These are phyloP conservation scores for Strobilomyces confusus DNA, from an alignment of 768 basidiomycete genomes.

Conservation along the genomic window DNA sequence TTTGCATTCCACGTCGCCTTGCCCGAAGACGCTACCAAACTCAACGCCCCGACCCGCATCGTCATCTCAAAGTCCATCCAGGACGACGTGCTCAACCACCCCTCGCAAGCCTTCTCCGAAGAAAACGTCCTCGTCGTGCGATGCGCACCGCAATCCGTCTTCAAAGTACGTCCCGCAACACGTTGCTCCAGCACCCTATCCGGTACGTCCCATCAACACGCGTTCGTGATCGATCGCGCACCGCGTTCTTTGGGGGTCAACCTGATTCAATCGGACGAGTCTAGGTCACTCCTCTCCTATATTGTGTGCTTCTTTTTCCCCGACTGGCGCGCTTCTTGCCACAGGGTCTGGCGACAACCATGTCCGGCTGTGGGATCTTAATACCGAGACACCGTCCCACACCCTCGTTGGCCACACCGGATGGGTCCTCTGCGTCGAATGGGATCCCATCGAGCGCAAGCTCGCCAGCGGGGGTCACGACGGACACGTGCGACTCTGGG, in stretches of 20 bases:
- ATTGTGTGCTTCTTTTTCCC: slow-evolving; percentile 92
- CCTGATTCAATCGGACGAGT: slow-evolving; percentile 3
- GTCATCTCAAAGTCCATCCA: slow-evolving; percentile 84
- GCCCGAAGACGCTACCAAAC: slow-evolving; percentile 51
- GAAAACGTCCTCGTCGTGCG: slow-evolving; percentile 88
- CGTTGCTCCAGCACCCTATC: slow-evolving; percentile 90
- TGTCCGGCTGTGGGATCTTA: slow-evolving; percentile 90
- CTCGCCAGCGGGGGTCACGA: slow-evolving; percentile 94
- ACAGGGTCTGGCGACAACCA: slow-evolving; percentile 95
- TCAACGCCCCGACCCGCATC: slow-evolving; percentile 63
- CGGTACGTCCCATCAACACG: slow-evolving; percentile 42
- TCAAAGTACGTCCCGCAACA: slow-evolving; percentile 89
- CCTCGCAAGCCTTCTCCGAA: slow-evolving; percentile 66
- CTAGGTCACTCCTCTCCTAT: slow-evolving; percentile 90
- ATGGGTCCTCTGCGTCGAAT: slow-evolving; percentile 97
- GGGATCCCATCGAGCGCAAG: slow-evolving; percentile 90
- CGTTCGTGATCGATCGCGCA: not conserved
- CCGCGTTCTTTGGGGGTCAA: not conserved
- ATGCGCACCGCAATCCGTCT: slow-evolving; percentile 95
- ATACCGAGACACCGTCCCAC: slow-evolving; percentile 88
- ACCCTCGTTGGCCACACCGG: slow-evolving; percentile 86
- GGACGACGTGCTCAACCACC: slow-evolving; percentile 70
- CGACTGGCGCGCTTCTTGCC: slow-evolving; percentile 85
- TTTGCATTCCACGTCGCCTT: slow-evolving; percentile 86
- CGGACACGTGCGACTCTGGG: slow-evolving; percentile 90